Evolutionary conservation across 2,329 filamentous ascomycete genomes (phyloP).

Genomic region (Penicillium crustosum): DNA sequence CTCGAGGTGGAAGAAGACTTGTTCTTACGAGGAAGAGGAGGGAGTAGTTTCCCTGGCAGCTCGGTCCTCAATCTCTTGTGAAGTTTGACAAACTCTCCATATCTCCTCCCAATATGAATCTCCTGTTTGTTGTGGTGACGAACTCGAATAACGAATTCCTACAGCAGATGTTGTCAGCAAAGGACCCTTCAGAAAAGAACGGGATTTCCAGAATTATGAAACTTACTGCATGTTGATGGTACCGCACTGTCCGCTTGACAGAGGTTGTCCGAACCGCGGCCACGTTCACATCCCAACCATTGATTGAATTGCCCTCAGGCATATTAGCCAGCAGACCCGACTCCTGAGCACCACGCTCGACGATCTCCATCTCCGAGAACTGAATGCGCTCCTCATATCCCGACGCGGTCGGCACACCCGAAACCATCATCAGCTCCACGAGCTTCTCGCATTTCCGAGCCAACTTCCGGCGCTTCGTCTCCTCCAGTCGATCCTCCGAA

Average conservation of each 20-base stretch:
- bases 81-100: constrained; percentile 80
- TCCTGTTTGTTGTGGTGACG: constrained; percentile 75
- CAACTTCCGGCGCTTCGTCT: constrained; percentile 91
- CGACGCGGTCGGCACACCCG: constrained; percentile 89
- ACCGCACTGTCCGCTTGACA: constrained; percentile 80
- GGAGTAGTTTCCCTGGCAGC: constrained; percentile 84
- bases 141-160: constrained; percentile 89
- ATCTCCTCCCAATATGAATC: constrained; percentile 77
- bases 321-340: constrained; percentile 82
- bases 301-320: constrained; percentile 87
- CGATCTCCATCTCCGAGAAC: constrained; percentile 95
- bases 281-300: constrained; percentile 97
- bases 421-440: constrained; percentile 99
- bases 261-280: constrained; percentile 79
- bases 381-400: constrained; percentile 97
- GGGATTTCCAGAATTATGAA: neutral
- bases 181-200: neutral
- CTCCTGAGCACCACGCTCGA: constrained; percentile 89
- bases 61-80: constrained; percentile 79
- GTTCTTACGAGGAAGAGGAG: constrained; percentile 87
- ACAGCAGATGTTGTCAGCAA: constrained; percentile 4
- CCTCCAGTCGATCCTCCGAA: constrained; percentile 91
- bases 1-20: constrained; percentile 69
- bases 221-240: constrained; percentile 86
- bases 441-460: constrained; percentile 92